Evolutionary conservation across 1,284 basidiomycete genomes (phyloP), one percentile per base, ranked within the genome.

Genomic region (Hypsizygus ulmarius): DNA sequence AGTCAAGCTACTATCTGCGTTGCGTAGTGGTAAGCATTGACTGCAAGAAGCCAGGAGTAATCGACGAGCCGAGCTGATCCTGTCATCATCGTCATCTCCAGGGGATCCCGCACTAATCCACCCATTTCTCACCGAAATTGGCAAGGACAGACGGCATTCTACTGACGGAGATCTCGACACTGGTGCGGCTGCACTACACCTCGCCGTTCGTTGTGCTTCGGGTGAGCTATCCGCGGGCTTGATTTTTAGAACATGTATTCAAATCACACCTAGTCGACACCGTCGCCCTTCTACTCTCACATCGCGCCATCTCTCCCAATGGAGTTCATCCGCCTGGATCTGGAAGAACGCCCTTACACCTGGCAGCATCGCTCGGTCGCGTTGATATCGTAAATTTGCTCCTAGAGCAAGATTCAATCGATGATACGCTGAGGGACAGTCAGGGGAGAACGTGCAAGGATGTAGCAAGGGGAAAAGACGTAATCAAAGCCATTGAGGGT

Each of bases 121-220:
- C 58, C 87, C 89, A 2, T 90, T 93, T 62, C 73, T 94, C n/a
- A 65, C 83, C 5, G 88, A 91, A 61, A 83, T 93, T 43, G 73
- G 75, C 45, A 81, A 82, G 62, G 78, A 86, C 55, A 75, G 73
- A 55, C 71, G 78, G 15, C 74, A 65, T 21, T 78, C 75, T n/a
- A 50, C 63, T 0, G 75, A 74, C 21, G 51, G 45, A 11, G 68
- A 71, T 12, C 61, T 80, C 0, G 81, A 89, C 59, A 75, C 81
- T 2, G 85, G 81, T 5, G 85, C 89, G 18, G 82, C 86, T 4
- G 82, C 92, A 0, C 73, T 96, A 5, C 91, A 93, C 62, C 80
- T 96, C 30, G 92, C 93, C 3, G 85, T 96, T 11, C 79, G 90
- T 43, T 93, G 93, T 60, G 90, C 85, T 47, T 82, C 84, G 18